These are phyloP conservation scores for Hypoxylon lienhwacheense DNA, from an alignment of 495 filamentous ascomycete species.

Conservation along the genomic window DNA sequence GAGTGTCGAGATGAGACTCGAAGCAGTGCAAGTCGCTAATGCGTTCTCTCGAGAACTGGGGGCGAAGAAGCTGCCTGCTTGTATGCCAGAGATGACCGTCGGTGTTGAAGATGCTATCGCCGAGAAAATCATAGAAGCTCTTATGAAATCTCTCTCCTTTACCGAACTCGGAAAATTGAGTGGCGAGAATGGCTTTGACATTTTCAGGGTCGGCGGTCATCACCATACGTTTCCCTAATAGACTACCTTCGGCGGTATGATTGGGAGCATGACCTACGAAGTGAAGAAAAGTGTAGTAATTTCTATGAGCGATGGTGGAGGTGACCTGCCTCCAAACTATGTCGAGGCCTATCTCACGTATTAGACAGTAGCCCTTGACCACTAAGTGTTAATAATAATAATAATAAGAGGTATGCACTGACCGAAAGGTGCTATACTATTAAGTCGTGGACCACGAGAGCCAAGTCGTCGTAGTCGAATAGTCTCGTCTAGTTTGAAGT, in stretches of 20 bases:
- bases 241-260: slow-evolving; percentile 62
- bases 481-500: slow-evolving; percentile 39
- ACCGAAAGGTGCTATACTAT: slow-evolving; percentile 34
- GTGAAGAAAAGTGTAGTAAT: slow-evolving; percentile 61
- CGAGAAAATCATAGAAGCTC: slow-evolving; percentile 73
- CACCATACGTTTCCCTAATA: slow-evolving; percentile 60
- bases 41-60: slow-evolving; percentile 81
- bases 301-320: slow-evolving; percentile 54
- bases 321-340: slow-evolving; percentile 56
- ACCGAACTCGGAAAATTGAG: slow-evolving; percentile 73
- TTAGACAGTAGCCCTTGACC: slow-evolving; percentile 16
- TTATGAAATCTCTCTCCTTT: slow-evolving; percentile 70
- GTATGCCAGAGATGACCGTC: slow-evolving; percentile 75
- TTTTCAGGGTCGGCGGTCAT: slow-evolving; percentile 80
- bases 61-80: slow-evolving; percentile 74
- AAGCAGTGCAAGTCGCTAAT: slow-evolving; percentile 79
- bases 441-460: slow-evolving; percentile 30
- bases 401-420: slow-evolving; percentile 6
- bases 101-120: slow-evolving; percentile 77
- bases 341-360: slow-evolving; percentile 57
- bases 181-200: slow-evolving; percentile 80
- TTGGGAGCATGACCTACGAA: slow-evolving; percentile 46
- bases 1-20: slow-evolving; percentile 70
- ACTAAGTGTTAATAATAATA: no score
- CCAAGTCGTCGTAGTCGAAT: slow-evolving; percentile 50